phyloP scores from a whole-genome alignment of 306 rosid genomes.

The Citrullus colocynthis region DNA sequence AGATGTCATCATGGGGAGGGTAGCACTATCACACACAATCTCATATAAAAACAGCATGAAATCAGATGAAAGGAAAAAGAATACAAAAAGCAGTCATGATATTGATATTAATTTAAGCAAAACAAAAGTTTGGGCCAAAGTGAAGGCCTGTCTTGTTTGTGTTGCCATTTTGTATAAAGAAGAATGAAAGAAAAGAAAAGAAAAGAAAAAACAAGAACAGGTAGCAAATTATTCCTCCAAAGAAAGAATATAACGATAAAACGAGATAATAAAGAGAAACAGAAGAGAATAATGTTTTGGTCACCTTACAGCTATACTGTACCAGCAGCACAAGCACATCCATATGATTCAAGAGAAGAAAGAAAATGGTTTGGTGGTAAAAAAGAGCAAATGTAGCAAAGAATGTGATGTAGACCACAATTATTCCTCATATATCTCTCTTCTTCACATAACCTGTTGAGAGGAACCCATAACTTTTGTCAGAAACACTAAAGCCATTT shows the following conservation, averaged over 20 bases:
- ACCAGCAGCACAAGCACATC: conserved; percentile 21
- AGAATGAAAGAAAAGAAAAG: background rate
- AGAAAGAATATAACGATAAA: conserved; percentile 6
- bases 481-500: conserved; percentile 22
- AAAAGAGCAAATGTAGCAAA: conserved; percentile 23
- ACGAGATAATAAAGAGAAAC: conserved; percentile 14
- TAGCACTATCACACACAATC: conserved; percentile 44
- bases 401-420: conserved; percentile 47
- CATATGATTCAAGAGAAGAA: conserved; percentile 70
- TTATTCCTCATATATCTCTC: conserved; percentile 25
- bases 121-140: conserved; percentile 3
- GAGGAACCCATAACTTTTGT: conserved; percentile 38
- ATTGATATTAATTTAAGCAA: conserved; percentile 1
- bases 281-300: conserved; percentile 25
- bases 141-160: conserved; percentile 2
- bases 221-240: background rate
- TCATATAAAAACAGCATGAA: conserved; percentile 33
- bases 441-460: background rate
- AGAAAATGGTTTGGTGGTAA: conserved; percentile 27
- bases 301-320: conserved; percentile 46
- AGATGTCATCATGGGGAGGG: conserved; percentile 46
- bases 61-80: conserved; percentile 22
- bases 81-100: conserved; percentile 30
- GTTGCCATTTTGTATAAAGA: background rate
- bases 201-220: background rate